Percentiles rank a stretch among this genome's conserved stretches.
phyloP scores from a whole-genome alignment of 1,284 basidiomycete genomes.

The Rhodotorula sp. region DNA sequence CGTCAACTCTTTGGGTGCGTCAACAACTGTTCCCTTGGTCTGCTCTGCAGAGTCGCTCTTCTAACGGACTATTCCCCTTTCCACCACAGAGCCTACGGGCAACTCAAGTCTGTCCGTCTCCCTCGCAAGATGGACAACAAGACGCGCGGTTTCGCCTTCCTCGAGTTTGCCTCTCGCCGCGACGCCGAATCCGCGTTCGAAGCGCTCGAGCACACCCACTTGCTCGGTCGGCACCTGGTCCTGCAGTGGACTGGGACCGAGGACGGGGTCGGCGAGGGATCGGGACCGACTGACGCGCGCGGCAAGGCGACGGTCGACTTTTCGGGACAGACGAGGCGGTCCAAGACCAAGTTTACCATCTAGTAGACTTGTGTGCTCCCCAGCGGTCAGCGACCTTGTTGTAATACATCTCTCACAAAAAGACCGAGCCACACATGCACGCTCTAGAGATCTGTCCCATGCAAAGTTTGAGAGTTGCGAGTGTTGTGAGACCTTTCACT shows the following conservation, averaged over 20 bases:
- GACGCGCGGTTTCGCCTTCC: conserved; percentile 89
- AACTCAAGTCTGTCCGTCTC: conserved; percentile 83
- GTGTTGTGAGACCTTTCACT: too few species aligned
- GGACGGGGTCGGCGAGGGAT: conserved; percentile 66
- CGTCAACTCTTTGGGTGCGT: conserved; percentile 78
- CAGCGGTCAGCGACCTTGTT: too few species aligned
- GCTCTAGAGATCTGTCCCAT: too few species aligned
- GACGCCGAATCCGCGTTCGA: conserved; percentile 84
- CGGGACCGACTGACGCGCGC: neutral
- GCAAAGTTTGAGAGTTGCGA: too few species aligned
- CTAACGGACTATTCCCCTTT: neutral
- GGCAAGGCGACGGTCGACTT: neutral
- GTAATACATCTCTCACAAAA: too few species aligned
- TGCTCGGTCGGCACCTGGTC: conserved; percentile 90
- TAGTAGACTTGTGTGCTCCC: too few species aligned
- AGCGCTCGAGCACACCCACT: conserved; percentile 85
- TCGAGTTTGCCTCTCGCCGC: conserved; percentile 82
- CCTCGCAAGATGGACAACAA: conserved; percentile 82
- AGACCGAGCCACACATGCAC: too few species aligned
- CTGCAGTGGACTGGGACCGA: conserved; percentile 86
- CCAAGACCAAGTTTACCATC: conserved; percentile 4
- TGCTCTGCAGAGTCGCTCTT: neutral
- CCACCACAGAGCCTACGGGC: conserved; percentile 71
- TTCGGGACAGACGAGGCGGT: neutral
- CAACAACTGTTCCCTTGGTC: too few species aligned